Conservation (phyloP, 768 basidiomycete genomes). For the Coprinopsis marcescibilis region DNA sequence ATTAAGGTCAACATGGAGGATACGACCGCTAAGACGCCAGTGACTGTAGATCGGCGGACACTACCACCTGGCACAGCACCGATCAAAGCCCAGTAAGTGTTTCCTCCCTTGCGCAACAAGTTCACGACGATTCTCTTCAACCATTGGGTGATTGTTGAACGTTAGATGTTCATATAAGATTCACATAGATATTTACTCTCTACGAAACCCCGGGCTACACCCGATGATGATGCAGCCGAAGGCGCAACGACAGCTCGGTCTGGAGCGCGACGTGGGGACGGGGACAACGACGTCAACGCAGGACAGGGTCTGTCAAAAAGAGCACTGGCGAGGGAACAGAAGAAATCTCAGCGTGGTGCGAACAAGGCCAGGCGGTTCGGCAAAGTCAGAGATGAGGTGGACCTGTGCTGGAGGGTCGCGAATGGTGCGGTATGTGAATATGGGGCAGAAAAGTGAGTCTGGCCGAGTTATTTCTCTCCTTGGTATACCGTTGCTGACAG, state of each 20-base stretch:
- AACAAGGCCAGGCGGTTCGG: constrained; percentile 82
- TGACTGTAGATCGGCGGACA: no score
- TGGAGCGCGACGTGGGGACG: constrained; percentile 16
- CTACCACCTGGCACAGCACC: not conserved
- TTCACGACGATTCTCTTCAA: no score
- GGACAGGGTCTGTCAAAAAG: constrained; percentile 23
- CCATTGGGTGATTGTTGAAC: no score
- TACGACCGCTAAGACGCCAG: not conserved
- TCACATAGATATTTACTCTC: constrained; percentile 2
- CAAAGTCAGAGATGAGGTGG: constrained; percentile 71
- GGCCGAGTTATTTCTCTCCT: not conserved
- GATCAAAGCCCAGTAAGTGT: constrained; percentile 1
- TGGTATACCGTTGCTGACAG: not conserved
- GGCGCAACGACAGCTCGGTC: constrained; percentile 39
- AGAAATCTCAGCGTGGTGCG: constrained; percentile 69
- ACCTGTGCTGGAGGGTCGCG: constrained; percentile 79
- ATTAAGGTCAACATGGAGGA: not conserved
- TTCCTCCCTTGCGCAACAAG: not conserved
- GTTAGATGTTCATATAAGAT: not conserved
- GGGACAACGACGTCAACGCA: constrained; percentile 14
- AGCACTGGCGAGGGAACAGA: constrained; percentile 55
- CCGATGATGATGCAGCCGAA: constrained; percentile 53
- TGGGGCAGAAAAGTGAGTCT: constrained; percentile 44
- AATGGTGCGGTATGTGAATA: constrained; percentile 65
- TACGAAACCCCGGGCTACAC: constrained; percentile 16